These are phyloP conservation scores for Endothia cerciana DNA, from an alignment of 2,329 filamentous ascomycete genomes.

Conservation along the genomic window DNA sequence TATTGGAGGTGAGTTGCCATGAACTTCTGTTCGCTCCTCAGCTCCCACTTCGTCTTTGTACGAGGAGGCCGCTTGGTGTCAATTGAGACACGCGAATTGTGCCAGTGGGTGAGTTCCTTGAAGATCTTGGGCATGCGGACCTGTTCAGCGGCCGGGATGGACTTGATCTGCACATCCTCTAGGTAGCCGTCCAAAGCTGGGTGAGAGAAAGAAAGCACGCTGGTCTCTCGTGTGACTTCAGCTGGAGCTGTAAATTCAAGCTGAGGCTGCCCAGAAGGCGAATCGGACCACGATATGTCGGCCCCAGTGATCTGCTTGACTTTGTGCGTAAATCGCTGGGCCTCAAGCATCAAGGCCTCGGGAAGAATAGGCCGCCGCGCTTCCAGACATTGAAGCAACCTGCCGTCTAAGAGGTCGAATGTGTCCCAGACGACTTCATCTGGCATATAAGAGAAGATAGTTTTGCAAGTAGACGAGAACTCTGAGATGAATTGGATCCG, in stretches of 20 bases:
- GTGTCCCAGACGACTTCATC: constrained; percentile 31
- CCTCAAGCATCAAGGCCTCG: constrained; percentile 14
- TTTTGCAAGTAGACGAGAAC: constrained; percentile 13
- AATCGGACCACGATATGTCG: background rate
- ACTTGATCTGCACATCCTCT: constrained; percentile 44
- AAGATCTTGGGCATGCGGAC: constrained; percentile 43
- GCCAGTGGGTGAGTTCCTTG: constrained; percentile 62
- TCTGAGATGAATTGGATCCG: constrained; percentile 14
- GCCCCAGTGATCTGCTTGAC: constrained; percentile 24
- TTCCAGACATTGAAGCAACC: constrained; percentile 25
- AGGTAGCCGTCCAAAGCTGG: constrained; percentile 51
- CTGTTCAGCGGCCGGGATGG: constrained; percentile 34
- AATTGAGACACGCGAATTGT: constrained; percentile 59
- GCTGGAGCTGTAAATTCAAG: background rate
- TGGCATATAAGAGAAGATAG: constrained; percentile 27
- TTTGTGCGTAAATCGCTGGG: constrained; percentile 19
- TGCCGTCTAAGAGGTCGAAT: constrained; percentile 35
- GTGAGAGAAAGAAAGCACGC: constrained; percentile 52
- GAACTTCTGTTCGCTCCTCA: constrained; percentile 61
- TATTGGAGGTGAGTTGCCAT: constrained; percentile 72
- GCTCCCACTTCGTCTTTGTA: constrained; percentile 38
- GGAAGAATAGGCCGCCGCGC: constrained; percentile 20
- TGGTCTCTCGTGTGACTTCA: constrained; percentile 14
- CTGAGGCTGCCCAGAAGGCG: background rate
- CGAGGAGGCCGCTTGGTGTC: constrained; percentile 42